Percentiles rank a stretch among this genome's conserved stretches.
These are phyloP conservation scores for Arthroderma sp. DNA, from an alignment of 2,329 filamentous ascomycete genomes.

Conservation along the genomic window DNA sequence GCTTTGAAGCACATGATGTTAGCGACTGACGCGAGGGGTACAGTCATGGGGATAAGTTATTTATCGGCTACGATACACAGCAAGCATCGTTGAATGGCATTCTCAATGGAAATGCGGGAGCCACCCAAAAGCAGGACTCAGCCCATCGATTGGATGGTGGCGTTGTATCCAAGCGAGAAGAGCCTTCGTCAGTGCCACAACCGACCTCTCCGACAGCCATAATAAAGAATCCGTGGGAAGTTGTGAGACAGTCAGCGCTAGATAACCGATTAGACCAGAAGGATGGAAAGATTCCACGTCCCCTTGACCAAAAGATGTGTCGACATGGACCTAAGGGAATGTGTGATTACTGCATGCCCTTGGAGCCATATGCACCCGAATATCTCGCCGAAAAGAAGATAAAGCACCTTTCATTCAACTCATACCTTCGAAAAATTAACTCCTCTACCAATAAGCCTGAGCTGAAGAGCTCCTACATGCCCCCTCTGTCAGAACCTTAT, in stretches of 20 bases:
- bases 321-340: constrained; percentile 92
- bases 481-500: constrained; percentile 82
- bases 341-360: constrained; percentile 97
- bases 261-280: constrained; percentile 78
- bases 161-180: constrained; percentile 38
- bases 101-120: constrained; percentile 18
- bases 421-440: constrained; percentile 88
- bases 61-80: constrained; percentile 63
- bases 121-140: constrained; percentile 15
- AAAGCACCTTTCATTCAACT: constrained; percentile 95
- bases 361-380: constrained; percentile 82
- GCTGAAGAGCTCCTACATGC: constrained; percentile 86
- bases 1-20: not conserved
- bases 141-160: constrained; percentile 30
- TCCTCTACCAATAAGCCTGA: constrained; percentile 93
- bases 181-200: constrained; percentile 48
- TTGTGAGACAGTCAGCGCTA: constrained; percentile 72
- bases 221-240: constrained; percentile 86
- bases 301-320: constrained; percentile 73
- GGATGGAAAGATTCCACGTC: constrained; percentile 76
- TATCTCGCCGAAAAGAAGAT: constrained; percentile 95
- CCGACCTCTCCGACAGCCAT: constrained; percentile 45
- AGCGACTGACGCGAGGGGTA: not conserved
- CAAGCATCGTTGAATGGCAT: constrained; percentile 41
- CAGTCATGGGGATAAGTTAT: constrained; percentile 85